Base-by-base conservation (phyloP, 257 asterid genomes). In the Nicotiana benthamiana region DNA sequence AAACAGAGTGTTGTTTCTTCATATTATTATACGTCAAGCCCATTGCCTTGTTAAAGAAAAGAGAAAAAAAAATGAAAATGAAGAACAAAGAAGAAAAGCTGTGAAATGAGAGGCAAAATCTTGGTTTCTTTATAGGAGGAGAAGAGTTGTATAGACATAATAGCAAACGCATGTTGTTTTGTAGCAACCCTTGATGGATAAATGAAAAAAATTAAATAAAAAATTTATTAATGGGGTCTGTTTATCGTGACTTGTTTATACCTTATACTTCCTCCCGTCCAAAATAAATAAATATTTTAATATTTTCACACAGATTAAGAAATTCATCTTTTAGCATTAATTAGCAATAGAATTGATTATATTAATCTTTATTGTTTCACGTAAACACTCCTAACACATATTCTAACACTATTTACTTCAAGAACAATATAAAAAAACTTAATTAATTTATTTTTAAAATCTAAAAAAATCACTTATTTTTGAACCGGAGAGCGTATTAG, bases 101-200 rank as follows among this genome's bases (percentile, higher is more conserved):
- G 51, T 61, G 77, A 40, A 17, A 52, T 57, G 54, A 72, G 78
- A 72, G 40, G 78, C 78, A 63, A 63, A 65, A 46, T 43, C 18
- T 53, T 27, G 75, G 81, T 24, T 20, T 62, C 78, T 90, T 83
- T 90, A 89, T 90, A 87, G 84, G 57, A 79, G 27, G 20, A 46
- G 20, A 6, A 54, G 68, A 65, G 85, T 5, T 61, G 20, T 63
- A 6, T 2, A 62, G 20, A 68, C 43, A 40, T 43, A 24, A 22
- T 40, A 70, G 36, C 59, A 57, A 75, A 79, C 24, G 57, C 75
- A 63, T 1, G 84, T 88, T 90, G 93, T 87, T 84, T 88, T 87
- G 20, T 87, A 84, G 93, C 85, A 81, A 86, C 94, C 95, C 95
- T 93, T 91, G 97, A 92, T 65, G 88, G 88, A 88, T 87, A 80